A percentile compares a stretch with the other conserved stretches of the same genome.
Conservation (phyloP, 2,329 filamentous ascomycete genomes). For the Amylocarpus encephaloides region DNA sequence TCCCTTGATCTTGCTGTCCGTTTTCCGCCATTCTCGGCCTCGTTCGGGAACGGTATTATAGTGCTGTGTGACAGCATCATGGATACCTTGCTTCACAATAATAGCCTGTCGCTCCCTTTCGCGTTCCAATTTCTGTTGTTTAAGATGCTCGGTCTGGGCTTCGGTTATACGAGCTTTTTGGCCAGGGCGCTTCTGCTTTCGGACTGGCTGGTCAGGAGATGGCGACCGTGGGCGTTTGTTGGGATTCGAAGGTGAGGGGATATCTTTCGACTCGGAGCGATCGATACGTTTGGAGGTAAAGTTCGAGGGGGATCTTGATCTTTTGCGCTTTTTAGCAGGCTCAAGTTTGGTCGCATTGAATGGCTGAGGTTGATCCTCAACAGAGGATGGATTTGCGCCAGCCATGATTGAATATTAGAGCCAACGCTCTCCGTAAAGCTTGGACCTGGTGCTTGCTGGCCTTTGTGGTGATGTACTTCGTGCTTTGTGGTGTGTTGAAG, state of each 20-base stretch:
- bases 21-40: constrained; percentile 89
- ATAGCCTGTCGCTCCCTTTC: constrained; percentile 42
- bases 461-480: no score
- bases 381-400: constrained; percentile 21
- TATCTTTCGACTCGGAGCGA: constrained; percentile 20
- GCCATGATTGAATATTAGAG: constrained; percentile 29
- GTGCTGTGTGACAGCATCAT: constrained; percentile 85
- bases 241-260: constrained; percentile 23
- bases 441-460: neutral
- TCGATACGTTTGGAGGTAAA: constrained; percentile 25
- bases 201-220: constrained; percentile 36
- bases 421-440: no score
- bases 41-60: constrained; percentile 95
- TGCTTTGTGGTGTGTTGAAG: no score
- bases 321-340: constrained; percentile 37
- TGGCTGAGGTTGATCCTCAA: constrained; percentile 35
- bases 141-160: constrained; percentile 60
- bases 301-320: constrained; percentile 33
- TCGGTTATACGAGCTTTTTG: constrained; percentile 61
- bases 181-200: constrained; percentile 65
- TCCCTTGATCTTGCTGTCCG: constrained; percentile 91
- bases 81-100: constrained; percentile 48
- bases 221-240: constrained; percentile 18
- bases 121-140: constrained; percentile 49
- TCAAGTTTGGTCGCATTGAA: constrained; percentile 39